Percentiles rank a stretch among this genome's conserved stretches.
These are phyloP conservation scores for Pythium dissimile DNA, from an alignment of 352 stramenopile species.

Conservation along the genomic window DNA sequence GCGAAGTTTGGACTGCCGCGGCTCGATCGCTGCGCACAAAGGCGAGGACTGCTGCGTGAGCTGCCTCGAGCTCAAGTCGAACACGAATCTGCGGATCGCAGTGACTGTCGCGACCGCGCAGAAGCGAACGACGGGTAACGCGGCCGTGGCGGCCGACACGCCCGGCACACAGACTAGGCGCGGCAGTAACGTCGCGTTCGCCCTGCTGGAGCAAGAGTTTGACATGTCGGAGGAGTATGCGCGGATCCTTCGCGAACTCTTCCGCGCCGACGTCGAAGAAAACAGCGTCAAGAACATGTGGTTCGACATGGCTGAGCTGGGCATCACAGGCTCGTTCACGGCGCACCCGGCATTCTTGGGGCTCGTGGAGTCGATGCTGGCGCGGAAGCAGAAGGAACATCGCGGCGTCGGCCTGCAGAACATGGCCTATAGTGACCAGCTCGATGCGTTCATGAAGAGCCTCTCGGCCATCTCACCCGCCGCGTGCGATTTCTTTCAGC, in stretches of 20 bases:
- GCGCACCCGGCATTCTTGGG: slow-evolving; percentile 60
- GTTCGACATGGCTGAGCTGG: slow-evolving; percentile 56
- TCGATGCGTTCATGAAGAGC: slow-evolving; percentile 68
- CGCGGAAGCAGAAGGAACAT: slow-evolving; percentile 72
- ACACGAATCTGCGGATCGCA: slow-evolving; percentile 42
- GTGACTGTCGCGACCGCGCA: slow-evolving; percentile 10
- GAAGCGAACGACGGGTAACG: neutral
- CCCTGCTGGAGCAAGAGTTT: slow-evolving; percentile 20
- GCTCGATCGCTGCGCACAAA: slow-evolving; percentile 38
- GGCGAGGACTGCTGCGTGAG: slow-evolving; percentile 36
- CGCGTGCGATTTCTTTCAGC: slow-evolving; percentile 71
- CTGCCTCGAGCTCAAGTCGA: slow-evolving; percentile 48
- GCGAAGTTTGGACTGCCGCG: slow-evolving; percentile 65
- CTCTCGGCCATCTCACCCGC: slow-evolving; percentile 52
- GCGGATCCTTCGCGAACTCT: slow-evolving; percentile 18
- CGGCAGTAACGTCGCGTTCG: neutral
- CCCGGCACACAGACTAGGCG: neutral
- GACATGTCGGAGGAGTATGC: slow-evolving; percentile 18
- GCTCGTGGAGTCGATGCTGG: slow-evolving; percentile 64
- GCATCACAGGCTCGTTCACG: slow-evolving; percentile 57
- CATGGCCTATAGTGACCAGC: slow-evolving; percentile 63
- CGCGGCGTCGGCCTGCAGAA: slow-evolving; percentile 78
- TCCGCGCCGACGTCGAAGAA: slow-evolving; percentile 21
- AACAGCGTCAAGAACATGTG: slow-evolving; percentile 25
- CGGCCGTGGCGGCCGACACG: neutral